These are phyloP conservation scores for Penicillium palitans DNA, from an alignment of 2,329 filamentous ascomycete species.

Conservation along the genomic window DNA sequence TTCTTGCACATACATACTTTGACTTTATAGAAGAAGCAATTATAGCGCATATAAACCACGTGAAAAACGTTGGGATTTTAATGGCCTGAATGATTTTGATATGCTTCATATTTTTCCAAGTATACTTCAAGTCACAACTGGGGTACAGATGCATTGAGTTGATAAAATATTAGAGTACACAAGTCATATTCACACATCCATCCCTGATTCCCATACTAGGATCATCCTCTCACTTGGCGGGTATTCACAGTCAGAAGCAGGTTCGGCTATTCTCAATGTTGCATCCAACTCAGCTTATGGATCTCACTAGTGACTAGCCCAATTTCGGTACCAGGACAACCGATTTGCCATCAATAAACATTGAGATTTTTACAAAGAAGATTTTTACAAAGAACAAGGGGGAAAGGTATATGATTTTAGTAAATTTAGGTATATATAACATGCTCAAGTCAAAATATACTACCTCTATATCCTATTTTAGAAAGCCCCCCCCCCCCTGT, in stretches of 20 bases:
- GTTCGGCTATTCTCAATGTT: neutral
- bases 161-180: neutral
- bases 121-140: neutral
- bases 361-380: neutral
- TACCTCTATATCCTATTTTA: neutral
- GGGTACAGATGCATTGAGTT: neutral
- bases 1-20: neutral
- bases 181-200: neutral
- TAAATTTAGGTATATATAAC: no score
- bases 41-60: neutral
- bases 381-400: neutral
- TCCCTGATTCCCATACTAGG: neutral
- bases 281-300: neutral
- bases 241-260: neutral
- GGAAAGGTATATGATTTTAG: neutral
- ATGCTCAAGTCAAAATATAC: neutral
- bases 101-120: neutral
- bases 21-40: neutral
- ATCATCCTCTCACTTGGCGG: neutral
- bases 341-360: neutral
- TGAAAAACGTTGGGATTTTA: neutral
- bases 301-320: neutral
- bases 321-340: neutral
- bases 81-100: neutral
- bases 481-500: no score